These are phyloP conservation scores for Sugiyamaella valdiviana DNA, from an alignment of 805 yeast genomes.

Conservation along the genomic window DNA sequence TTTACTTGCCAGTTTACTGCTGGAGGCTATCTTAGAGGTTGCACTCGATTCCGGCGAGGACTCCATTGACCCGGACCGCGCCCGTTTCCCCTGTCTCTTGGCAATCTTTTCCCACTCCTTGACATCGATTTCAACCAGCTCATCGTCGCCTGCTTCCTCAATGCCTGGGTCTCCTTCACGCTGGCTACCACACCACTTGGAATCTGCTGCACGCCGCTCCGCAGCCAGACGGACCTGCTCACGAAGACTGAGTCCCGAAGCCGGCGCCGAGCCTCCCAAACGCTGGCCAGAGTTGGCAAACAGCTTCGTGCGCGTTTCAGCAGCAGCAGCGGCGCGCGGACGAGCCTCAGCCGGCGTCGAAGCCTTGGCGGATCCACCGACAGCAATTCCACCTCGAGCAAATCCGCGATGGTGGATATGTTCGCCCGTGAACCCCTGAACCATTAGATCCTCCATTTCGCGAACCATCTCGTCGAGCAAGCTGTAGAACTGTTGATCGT, in stretches of 20 bases:
- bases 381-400: slow-evolving; percentile 36
- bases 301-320: slow-evolving; percentile 37
- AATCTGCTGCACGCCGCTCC: slow-evolving; percentile 40
- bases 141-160: slow-evolving; percentile 9
- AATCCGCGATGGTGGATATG: slow-evolving; percentile 47
- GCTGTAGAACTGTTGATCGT: slow-evolving; percentile 63
- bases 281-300: slow-evolving; percentile 32
- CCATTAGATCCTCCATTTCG: slow-evolving; percentile 37
- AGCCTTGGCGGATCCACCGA: neutral
- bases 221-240: slow-evolving; percentile 55
- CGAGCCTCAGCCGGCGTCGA: slow-evolving; percentile 12
- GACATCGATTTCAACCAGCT: neutral
- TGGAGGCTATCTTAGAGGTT: no score
- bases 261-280: slow-evolving; percentile 31
- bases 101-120: neutral
- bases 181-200: slow-evolving; percentile 24
- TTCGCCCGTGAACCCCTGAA: slow-evolving; percentile 40
- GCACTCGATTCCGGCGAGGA: no score
- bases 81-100: no score
- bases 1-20: no score
- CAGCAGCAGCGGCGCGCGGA: slow-evolving; percentile 19
- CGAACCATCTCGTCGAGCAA: slow-evolving; percentile 55
- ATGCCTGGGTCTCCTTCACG: slow-evolving; percentile 12
- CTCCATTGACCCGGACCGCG: no score
- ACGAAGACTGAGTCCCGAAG: slow-evolving; percentile 32